A percentile compares a stretch with the other conserved stretches of the same genome.
These are phyloP conservation scores for Rhodotorula graminis DNA, from an alignment of 768 basidiomycete species.

Conservation along the genomic window DNA sequence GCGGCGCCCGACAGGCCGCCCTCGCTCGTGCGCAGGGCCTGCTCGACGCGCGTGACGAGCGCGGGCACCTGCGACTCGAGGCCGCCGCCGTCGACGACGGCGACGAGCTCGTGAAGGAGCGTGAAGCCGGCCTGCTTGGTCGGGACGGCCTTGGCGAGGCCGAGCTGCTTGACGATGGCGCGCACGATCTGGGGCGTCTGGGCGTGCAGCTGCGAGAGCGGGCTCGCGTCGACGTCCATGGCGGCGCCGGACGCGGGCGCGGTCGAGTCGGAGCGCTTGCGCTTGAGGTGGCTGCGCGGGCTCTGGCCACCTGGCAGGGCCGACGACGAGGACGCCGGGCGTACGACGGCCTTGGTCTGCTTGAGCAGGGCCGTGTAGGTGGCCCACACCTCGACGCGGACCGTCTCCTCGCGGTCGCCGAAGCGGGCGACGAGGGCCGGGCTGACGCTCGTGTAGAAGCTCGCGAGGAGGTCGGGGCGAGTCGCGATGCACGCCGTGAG, in stretches of 20 bases:
- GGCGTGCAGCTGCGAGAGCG: constrained; percentile 62
- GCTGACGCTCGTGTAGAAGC: constrained; percentile 77
- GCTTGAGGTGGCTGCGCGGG: constrained; percentile 43
- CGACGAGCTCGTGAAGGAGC: constrained; percentile 67
- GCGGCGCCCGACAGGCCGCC: constrained; percentile 56
- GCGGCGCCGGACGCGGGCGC: not conserved
- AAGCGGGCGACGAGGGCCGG: constrained; percentile 86
- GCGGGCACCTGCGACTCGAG: constrained; percentile 63
- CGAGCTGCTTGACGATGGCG: constrained; percentile 75
- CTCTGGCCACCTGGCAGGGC: not conserved
- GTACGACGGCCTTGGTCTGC: constrained; percentile 64
- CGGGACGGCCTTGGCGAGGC: constrained; percentile 63
- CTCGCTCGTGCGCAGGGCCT: constrained; percentile 41
- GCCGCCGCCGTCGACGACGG: constrained; percentile 70
- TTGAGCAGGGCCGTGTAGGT: constrained; percentile 75
- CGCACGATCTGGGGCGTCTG: constrained; percentile 77
- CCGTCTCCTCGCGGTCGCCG: constrained; percentile 90
- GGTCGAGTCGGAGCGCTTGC: constrained; percentile 57
- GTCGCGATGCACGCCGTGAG: constrained; percentile 79
- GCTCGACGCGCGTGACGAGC: constrained; percentile 53
- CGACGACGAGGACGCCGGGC: not conserved
- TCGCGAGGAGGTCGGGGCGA: constrained; percentile 74
- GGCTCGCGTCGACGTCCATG: constrained; percentile 53
- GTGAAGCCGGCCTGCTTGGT: constrained; percentile 82
- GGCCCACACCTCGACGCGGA: constrained; percentile 84